Evolutionary conservation across 306 rosid species (phyloP).

Genomic region (Bauhinia variegata): DNA sequence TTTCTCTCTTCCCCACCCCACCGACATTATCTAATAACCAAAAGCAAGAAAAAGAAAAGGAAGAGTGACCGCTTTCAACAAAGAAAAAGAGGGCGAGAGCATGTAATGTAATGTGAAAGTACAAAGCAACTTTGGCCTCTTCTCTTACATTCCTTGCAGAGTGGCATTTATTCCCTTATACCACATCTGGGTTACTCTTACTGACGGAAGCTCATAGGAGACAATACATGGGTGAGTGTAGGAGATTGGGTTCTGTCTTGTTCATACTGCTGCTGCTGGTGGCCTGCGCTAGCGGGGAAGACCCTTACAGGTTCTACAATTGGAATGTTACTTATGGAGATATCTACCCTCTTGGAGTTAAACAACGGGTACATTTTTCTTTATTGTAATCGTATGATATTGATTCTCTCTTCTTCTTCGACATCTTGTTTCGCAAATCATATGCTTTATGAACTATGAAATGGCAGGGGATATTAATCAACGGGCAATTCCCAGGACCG

Average conservation of each 20-base stretch:
- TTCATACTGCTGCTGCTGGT: conserved; percentile 48
- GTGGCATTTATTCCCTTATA: conserved; percentile 24
- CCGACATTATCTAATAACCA: conserved; percentile 41
- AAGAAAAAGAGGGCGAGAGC: conserved; percentile 20
- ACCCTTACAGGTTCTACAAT: conserved; percentile 70
- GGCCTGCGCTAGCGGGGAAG: conserved; percentile 60
- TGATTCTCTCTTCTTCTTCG: neutral
- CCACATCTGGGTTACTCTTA: conserved; percentile 9
- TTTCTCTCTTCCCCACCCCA: conserved; percentile 11
- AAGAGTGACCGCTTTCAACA: conserved; percentile 25
- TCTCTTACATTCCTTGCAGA: conserved; percentile 5
- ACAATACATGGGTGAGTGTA: conserved; percentile 53
- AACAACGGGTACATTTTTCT: conserved; percentile 58
- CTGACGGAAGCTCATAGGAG: conserved; percentile 18
- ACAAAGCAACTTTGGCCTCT: conserved; percentile 11
- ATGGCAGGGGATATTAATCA: conserved; percentile 83
- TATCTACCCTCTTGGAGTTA: conserved; percentile 84
- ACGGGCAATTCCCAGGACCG: conserved; percentile 94
- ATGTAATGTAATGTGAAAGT: neutral
- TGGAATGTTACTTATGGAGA: conserved; percentile 92
- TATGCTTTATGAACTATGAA: conserved; percentile 26
- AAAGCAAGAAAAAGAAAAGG: neutral
- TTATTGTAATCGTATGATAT: neutral
- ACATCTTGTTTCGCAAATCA: neutral
- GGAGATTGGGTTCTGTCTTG: conserved; percentile 38